These are phyloP conservation scores for Pholiota molesta DNA, from an alignment of 768 basidiomycete species.

Conservation along the genomic window DNA sequence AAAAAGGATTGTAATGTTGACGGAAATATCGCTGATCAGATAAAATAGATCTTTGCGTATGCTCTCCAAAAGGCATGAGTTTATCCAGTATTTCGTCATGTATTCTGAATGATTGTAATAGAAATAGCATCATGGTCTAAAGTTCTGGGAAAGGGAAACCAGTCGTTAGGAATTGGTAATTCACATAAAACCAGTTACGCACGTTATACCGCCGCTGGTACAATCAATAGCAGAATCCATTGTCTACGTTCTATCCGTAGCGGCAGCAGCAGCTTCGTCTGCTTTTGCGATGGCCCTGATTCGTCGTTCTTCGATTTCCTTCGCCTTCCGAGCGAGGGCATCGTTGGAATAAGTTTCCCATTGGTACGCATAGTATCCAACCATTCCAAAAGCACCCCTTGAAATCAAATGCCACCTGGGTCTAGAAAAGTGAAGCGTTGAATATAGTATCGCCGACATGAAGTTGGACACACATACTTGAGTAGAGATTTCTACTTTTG, in stretches of 20 bases:
- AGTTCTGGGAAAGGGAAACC: too few relatives aligned
- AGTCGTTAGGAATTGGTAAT: too few relatives aligned
- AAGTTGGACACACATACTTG: constrained; percentile 58
- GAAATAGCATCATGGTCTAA: too few relatives aligned
- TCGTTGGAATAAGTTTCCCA: constrained; percentile 68
- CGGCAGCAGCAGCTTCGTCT: constrained; percentile 5
- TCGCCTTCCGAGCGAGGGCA: constrained; percentile 65
- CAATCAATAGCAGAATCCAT: neutral
- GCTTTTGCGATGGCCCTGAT: constrained; percentile 36
- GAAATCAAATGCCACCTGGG: constrained; percentile 71
- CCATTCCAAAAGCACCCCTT: constrained; percentile 69
- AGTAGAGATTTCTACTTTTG: constrained; percentile 76
- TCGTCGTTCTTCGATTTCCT: constrained; percentile 57
- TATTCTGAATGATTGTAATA: too few relatives aligned
- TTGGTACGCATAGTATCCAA: constrained; percentile 73
- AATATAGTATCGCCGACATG: constrained; percentile 1
- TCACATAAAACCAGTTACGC: neutral
- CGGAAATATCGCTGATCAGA: too few relatives aligned
- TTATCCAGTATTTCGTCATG: too few relatives aligned
- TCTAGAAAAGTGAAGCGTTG: constrained; percentile 44
- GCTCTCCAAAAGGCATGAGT: too few relatives aligned
- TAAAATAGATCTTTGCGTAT: too few relatives aligned
- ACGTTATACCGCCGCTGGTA: neutral
- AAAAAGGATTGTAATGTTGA: too few relatives aligned
- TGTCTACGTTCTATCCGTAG: neutral